phyloP scores from a whole-genome alignment of 208 protist species.

The Borovskyia barvae region DNA sequence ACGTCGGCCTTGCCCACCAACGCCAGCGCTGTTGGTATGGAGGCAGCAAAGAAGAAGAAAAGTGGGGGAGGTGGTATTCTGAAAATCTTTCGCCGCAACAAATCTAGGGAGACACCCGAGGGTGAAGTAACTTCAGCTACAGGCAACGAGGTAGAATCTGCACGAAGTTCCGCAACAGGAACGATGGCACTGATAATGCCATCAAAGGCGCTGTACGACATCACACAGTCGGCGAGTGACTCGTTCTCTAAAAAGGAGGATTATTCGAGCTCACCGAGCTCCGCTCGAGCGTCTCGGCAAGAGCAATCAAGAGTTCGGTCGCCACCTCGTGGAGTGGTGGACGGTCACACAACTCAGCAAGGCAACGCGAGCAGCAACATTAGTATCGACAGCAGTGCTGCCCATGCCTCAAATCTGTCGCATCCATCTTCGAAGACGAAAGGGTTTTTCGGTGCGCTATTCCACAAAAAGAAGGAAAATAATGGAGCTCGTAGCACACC shows the following conservation, averaged over 20 bases:
- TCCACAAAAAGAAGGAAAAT: slow-evolving; percentile 23
- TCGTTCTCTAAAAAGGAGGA: too few relatives aligned
- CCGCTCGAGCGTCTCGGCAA: too few relatives aligned
- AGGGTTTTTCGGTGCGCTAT: slow-evolving; percentile 24
- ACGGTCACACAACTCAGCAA: background rate
- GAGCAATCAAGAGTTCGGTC: too few relatives aligned
- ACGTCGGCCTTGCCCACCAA: background rate
- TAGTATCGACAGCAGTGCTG: background rate
- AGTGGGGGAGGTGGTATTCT: slow-evolving; percentile 2
- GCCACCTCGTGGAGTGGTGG: background rate
- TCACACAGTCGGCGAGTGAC: too few relatives aligned
- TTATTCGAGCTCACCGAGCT: too few relatives aligned
- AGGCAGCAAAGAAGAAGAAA: slow-evolving; percentile 10
- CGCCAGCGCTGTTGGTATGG: background rate
- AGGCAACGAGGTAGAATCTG: slow-evolving; percentile 1
- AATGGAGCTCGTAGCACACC: too few relatives aligned
- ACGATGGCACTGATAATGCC: slow-evolving; percentile 18
- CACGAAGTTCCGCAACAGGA: slow-evolving; percentile 15
- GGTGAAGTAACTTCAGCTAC: too few relatives aligned
- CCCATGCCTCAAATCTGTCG: too few relatives aligned
- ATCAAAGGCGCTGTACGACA: slow-evolving; percentile 5
- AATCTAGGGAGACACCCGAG: slow-evolving; percentile 1
- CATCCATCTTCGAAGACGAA: slow-evolving; percentile 11
- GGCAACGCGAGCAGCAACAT: background rate
- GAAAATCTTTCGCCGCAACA: slow-evolving; percentile 19